phyloP scores from a whole-genome alignment of 768 basidiomycete species.

The Tulasnella sp. region DNA sequence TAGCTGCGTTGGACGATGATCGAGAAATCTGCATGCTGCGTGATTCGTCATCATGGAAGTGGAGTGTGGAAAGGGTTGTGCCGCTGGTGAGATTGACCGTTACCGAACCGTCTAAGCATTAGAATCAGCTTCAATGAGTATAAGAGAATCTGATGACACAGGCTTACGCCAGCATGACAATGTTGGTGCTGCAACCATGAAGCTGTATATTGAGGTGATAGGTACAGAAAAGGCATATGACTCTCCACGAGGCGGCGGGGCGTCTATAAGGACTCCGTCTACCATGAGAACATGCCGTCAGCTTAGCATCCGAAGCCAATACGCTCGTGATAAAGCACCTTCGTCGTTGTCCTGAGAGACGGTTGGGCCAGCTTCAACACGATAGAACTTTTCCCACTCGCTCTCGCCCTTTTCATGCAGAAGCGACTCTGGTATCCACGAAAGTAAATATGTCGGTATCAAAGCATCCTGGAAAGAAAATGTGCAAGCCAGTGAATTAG shows the following conservation, averaged over 20 bases:
- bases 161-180: constrained; percentile 71
- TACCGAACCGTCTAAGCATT: constrained; percentile 63
- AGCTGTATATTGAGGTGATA: constrained; percentile 76
- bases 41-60: constrained; percentile 97
- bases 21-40: constrained; percentile 35
- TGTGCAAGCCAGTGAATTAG: background rate
- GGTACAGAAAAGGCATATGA: constrained; percentile 96
- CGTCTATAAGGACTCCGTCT: constrained; percentile 80
- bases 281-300: constrained; percentile 22
- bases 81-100: constrained; percentile 82
- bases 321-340: constrained; percentile 45
- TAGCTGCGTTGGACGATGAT: constrained; percentile 11
- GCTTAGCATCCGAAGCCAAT: constrained; percentile 18
- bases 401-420: constrained; percentile 68
- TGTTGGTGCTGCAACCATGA: constrained; percentile 74
- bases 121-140: constrained; percentile 22
- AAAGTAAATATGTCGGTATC: constrained; percentile 68
- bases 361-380: constrained; percentile 57
- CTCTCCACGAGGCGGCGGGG: constrained; percentile 73
- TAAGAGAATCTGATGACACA: constrained; percentile 19
- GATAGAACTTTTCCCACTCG: constrained; percentile 86
- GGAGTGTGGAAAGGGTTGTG: constrained; percentile 74
- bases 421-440: constrained; percentile 87
- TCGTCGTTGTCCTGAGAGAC: constrained; percentile 39
- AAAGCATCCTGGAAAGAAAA: constrained; percentile 45